Conservation (phyloP, 1,284 basidiomycete genomes). For the Austroboletus olivaceoglutinosus region DNA sequence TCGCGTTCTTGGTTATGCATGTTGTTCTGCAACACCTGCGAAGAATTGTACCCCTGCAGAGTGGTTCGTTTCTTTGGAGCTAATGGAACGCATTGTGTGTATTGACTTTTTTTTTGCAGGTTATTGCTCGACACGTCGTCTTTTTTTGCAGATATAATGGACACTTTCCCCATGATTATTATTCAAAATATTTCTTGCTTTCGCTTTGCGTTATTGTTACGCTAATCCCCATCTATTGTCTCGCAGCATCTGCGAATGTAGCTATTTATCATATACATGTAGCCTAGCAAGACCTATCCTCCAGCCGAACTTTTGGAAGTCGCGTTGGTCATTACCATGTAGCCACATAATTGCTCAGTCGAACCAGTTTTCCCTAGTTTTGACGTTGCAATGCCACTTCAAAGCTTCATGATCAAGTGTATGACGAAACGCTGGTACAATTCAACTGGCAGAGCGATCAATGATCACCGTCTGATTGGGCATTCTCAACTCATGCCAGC, state of each 20-base stretch:
- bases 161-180: neutral
- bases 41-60: conserved; percentile 6
- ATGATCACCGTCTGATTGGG: too few relatives aligned
- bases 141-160: conserved; percentile 7
- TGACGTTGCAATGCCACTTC: too few relatives aligned
- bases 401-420: too few relatives aligned
- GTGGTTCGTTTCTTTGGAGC: conserved; percentile 10
- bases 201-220: neutral
- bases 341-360: too few relatives aligned
- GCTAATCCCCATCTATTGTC: neutral
- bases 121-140: neutral
- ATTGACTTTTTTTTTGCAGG: conserved; percentile 10
- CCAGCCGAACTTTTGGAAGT: too few relatives aligned
- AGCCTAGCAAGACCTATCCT: neutral
- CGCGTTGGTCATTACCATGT: too few relatives aligned
- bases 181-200: neutral
- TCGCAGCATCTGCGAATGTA: conserved; percentile 13
- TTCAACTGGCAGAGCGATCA: too few relatives aligned
- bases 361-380: too few relatives aligned
- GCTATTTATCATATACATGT: neutral
- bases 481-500: too few relatives aligned
- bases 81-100: neutral
- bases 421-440: too few relatives aligned
- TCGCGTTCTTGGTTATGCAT: conserved; percentile 9
- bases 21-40: conserved; percentile 4